Conservation (phyloP, 495 filamentous ascomycete species). For the Penicillium longicatenatum region DNA sequence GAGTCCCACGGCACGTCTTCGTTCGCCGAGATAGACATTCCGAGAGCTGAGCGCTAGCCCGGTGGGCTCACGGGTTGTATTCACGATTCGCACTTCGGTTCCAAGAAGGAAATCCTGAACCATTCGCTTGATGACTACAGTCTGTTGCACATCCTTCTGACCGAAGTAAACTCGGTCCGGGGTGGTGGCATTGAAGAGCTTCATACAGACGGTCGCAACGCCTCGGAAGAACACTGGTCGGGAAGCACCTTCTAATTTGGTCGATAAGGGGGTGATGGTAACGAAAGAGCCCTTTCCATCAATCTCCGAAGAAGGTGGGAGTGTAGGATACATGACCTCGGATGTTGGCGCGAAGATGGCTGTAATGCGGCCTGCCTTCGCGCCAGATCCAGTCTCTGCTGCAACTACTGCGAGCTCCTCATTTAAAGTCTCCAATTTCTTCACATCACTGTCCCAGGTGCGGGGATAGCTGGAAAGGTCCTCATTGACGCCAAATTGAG, state of each 20-base stretch:
- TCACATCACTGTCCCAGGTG: conserved; percentile 80
- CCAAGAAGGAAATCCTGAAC: conserved; percentile 86
- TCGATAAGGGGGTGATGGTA: conserved; percentile 81
- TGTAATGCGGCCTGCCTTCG: conserved; percentile 63
- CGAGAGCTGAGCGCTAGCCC: conserved; percentile 92
- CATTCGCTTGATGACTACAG: conserved; percentile 82
- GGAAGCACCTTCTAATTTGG: conserved; percentile 77
- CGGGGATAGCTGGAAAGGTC: conserved; percentile 86
- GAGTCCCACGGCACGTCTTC: conserved; percentile 69
- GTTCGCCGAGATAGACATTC: conserved; percentile 86
- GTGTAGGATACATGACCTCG: conserved; percentile 79
- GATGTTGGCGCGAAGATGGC: conserved; percentile 87
- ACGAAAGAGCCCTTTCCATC: conserved; percentile 85
- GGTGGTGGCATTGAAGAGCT: conserved; percentile 89
- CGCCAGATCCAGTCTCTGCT: conserved; percentile 37
- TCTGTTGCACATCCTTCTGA: conserved; percentile 98
- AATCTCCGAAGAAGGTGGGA: conserved; percentile 79
- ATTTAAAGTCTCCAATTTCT: conserved; percentile 67
- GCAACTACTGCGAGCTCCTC: conserved; percentile 53
- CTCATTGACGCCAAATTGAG: conserved; percentile 90
- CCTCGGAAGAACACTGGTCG: conserved; percentile 96
- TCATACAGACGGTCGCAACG: conserved; percentile 95
- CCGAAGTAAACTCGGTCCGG: conserved; percentile 94
- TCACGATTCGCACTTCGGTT: conserved; percentile 69
- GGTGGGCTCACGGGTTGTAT: conserved; percentile 75